These are phyloP conservation scores for Crepidotus variabilis DNA, from an alignment of 768 basidiomycete genomes.

Conservation along the genomic window DNA sequence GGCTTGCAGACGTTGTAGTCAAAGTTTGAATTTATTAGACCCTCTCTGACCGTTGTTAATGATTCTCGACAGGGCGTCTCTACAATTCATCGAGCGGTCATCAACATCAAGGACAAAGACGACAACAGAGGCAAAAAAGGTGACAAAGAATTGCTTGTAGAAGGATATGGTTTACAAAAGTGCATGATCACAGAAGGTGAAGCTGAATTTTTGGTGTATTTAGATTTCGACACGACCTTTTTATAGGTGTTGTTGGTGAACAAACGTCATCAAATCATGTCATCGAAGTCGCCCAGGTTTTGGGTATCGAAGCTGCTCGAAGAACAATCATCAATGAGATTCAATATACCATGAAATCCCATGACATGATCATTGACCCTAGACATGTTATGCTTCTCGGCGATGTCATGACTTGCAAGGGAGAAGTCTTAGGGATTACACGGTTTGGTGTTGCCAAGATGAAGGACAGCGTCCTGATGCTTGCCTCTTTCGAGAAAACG, in stretches of 20 bases:
- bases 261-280: conserved; percentile 95
- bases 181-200: conserved; percentile 97
- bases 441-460: conserved; percentile 99
- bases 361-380: conserved; percentile 98
- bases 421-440: conserved; percentile 96
- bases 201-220: conserved; percentile 1
- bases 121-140: conserved; percentile 77
- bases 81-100: conserved; percentile 87
- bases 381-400: conserved; percentile 98
- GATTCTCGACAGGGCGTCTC: conserved; percentile 63
- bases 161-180: conserved; percentile 94
- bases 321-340: conserved; percentile 95
- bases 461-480: conserved; percentile 99
- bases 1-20: conserved; percentile 82
- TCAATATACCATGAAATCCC: conserved; percentile 93
- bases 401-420: conserved; percentile 99
- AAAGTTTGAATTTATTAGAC: conserved; percentile 49
- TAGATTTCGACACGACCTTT: background rate
- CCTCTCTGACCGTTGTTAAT: background rate
- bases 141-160: conserved; percentile 90
- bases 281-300: conserved; percentile 90
- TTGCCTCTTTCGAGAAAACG: conserved; percentile 99
- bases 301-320: conserved; percentile 98
- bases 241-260: conserved; percentile 88
- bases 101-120: conserved; percentile 91